Conservation (phyloP, 495 filamentous ascomycete species). For the Chaetomium cochliodes region DNA sequence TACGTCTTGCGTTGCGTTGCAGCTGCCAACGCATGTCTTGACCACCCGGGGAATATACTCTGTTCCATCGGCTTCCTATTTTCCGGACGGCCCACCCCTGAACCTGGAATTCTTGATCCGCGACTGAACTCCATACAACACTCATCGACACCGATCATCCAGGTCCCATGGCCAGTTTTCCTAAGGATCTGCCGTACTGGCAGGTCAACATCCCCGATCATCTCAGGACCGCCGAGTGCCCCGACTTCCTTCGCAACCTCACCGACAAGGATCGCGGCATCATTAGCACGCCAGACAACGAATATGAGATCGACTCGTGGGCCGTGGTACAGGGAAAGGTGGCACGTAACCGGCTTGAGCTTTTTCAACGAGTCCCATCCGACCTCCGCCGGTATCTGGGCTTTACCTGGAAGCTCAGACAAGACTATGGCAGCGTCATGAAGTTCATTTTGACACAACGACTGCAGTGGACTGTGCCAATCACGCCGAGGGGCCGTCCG, state of each 20-base stretch:
- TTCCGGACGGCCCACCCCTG: not conserved
- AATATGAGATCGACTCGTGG: constrained; percentile 62
- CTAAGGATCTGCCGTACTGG: constrained; percentile 64
- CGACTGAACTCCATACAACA: not conserved
- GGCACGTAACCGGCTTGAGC: constrained; percentile 63
- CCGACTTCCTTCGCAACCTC: constrained; percentile 61
- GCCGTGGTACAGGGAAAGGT: constrained; percentile 60
- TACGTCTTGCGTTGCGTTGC: constrained; percentile 5
- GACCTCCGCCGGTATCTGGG: constrained; percentile 70
- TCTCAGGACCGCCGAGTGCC: constrained; percentile 63
- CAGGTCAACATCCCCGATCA: constrained; percentile 68
- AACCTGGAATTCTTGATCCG: not conserved
- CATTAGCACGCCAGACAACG: constrained; percentile 62
- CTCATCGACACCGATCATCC: not conserved
- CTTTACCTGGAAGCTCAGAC: constrained; percentile 60
- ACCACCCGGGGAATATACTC: no score
- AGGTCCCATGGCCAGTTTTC: constrained; percentile 34
- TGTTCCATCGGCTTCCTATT: not conserved
- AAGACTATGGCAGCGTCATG: constrained; percentile 69
- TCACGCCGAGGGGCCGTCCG: constrained; percentile 38
- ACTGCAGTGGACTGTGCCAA: constrained; percentile 57
- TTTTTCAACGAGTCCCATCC: constrained; percentile 71
- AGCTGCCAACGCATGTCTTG: not conserved
- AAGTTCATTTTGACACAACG: constrained; percentile 66
- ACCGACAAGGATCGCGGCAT: constrained; percentile 58